Conservation (phyloP, 352 stramenopile genomes). For the Phytophthora uliginosa region DNA sequence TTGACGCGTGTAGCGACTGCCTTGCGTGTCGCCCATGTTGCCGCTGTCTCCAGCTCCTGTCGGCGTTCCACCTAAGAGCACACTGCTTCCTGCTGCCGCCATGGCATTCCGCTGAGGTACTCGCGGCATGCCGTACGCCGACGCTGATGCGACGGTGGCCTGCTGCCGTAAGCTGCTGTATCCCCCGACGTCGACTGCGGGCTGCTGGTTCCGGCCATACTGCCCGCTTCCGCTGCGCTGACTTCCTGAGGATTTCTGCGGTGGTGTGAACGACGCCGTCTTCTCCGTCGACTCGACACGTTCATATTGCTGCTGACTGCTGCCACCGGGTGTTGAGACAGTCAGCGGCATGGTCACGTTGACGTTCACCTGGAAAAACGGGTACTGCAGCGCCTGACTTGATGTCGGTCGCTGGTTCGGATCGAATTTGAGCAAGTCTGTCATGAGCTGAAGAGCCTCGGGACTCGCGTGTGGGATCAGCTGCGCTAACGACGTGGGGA, state of each 20-base stretch:
- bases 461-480: conserved; percentile 93
- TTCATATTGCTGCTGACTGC: conserved; percentile 64
- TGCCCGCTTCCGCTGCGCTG: conserved; percentile 52
- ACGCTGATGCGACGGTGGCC: conserved; percentile 16
- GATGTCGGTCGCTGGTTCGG: conserved; percentile 94
- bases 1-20: conserved; percentile 84
- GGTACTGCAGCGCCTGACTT: conserved; percentile 95
- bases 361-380: conserved; percentile 94
- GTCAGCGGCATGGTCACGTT: conserved; percentile 81
- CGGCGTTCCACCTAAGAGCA: conserved; percentile 67
- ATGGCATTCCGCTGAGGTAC: conserved; percentile 77
- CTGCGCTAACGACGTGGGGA: conserved; percentile 88
- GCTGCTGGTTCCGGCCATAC: conserved; percentile 68
- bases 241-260: conserved; percentile 61
- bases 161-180: conserved; percentile 58
- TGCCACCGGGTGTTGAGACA: conserved; percentile 63
- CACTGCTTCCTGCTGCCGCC: conserved; percentile 69
- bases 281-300: conserved; percentile 49
- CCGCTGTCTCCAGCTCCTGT: conserved; percentile 61
- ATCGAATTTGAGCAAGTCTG: conserved; percentile 94
- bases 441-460: conserved; percentile 94
- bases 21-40: conserved; percentile 53
- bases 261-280: conserved; percentile 63
- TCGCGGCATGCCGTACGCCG: conserved; percentile 54
- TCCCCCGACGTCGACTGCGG: conserved; percentile 46